A percentile compares a stretch with the other conserved stretches of the same genome.
Conservation (phyloP, 2,329 filamentous ascomycete species). For the Phyllosticta citriasiana region DNA sequence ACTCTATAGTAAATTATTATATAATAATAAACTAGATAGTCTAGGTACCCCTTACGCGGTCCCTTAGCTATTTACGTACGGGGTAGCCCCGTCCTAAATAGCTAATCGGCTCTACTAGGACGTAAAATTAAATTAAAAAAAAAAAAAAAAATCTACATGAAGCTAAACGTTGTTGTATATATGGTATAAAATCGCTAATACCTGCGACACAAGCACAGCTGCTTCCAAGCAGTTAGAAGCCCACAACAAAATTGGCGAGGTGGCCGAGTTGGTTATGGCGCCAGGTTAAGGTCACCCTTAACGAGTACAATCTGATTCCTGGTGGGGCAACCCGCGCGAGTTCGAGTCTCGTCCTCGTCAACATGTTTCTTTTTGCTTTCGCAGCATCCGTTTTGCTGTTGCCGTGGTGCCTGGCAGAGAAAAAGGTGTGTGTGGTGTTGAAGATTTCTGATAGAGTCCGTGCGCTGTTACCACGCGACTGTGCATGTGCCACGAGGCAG, state of each 20-base stretch:
- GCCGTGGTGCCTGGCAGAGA: not conserved
- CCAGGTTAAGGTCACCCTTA: conserved; percentile 7
- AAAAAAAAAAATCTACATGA: too few species aligned
- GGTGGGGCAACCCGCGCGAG: conserved; percentile 8
- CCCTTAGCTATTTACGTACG: too few species aligned
- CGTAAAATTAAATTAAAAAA: too few species aligned
- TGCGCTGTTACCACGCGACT: not conserved
- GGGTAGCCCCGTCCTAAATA: too few species aligned
- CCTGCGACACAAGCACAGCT: not conserved
- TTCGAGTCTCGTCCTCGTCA: conserved; percentile 10
- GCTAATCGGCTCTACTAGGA: too few species aligned
- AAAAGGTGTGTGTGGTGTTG: not conserved
- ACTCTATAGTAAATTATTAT: too few species aligned
- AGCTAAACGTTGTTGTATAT: too few species aligned
- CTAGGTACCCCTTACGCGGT: too few species aligned
- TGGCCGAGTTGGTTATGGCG: conserved; percentile 10
- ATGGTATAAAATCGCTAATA: too few species aligned
- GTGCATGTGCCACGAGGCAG: not conserved
- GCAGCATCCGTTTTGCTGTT: not conserved
- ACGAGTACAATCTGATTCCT: not conserved
- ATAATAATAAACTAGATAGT: too few species aligned
- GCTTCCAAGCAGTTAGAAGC: not conserved
- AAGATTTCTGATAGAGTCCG: not conserved
- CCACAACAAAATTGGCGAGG: not conserved
- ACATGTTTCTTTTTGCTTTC: not conserved